Evolutionary conservation across 345 rosid species (phyloP), one percentile per base, ranked within the genome.

Genomic region (Syzygium grande): DNA sequence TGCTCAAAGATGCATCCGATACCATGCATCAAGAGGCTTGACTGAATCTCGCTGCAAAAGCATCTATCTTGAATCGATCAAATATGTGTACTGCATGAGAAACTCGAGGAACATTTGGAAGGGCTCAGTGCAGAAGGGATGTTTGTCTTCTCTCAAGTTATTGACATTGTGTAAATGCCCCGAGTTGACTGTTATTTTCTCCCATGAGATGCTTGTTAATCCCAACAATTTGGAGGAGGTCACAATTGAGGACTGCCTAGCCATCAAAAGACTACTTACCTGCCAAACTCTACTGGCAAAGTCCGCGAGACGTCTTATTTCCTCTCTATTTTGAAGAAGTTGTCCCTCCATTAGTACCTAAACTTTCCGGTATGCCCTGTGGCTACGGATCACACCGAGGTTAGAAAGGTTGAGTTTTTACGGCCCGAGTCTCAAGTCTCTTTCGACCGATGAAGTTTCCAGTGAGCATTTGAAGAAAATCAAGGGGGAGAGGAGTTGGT

Each of bases 21-120:
- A 16, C 30, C 23, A 10, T 52, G 4, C 87, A 84, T 49, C 63
- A 46, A 38, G 56, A 63, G 25, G 49, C 23, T 78, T 27, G 3
- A 59, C 5, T 10, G 52, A 59, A 84, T 30, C 68, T 27, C 58
- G 43, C 16, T 22, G 68, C 29, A 85, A 54, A 46, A n/a, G 58
- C 59, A 11, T 27, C n/a, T 86, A n/a, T 85, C 49, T 89, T 29
- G 29, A 25, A 53, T 84, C 89, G 7, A 84, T 91, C 1, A 84
- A 89, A n/a, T 30, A 46, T 54, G 87, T 90, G n/a, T 65, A 91
- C 19, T 87, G 52, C 83, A 63, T 86, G 93, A 65, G 43, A 30
- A 65, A 65, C 23, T 65, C 30, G 78, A 65, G 78, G 30, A 65
- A 8, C 43, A 30, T 65, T 34, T 65, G 78, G 78, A 65, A 65